Base-by-base conservation (phyloP, 2,329 filamentous ascomycete genomes). In the Aaosphaeria arxii region DNA sequence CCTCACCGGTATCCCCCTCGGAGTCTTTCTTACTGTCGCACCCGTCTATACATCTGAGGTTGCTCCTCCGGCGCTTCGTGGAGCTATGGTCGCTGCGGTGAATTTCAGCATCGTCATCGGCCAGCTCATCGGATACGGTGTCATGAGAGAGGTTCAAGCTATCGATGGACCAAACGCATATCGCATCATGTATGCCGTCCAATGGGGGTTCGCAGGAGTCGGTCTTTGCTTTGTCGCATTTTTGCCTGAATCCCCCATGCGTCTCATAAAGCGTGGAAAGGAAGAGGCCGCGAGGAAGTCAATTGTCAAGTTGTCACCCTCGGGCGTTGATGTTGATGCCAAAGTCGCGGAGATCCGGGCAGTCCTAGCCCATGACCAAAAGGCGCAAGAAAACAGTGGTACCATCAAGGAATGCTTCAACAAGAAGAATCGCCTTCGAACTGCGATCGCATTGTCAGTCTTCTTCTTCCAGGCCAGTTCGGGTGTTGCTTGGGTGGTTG, bases 171-270 rank as follows among this genome's bases (percentile, higher is more conserved):
- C 43, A 13, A 43, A 48, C 36, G 42, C 50, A 11, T 69, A 68
- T 48, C 55, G 43, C 28, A 42, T 64, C 2, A 45, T 68, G 7
- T 68, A 66, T 45, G 63, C 64, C 3, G 60, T 61, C 2, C 64
- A 69, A 44, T 69, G 64, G 66, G 64, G 57, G 1, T 68, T 62
- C 41, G 58, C 57, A 4, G 59, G 45, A n/a, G 46, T 63, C 6
- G 62, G 57, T 4, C 52, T 67, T 4, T 28, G 44, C 4, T 52
- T 67, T 9, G 45, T 70, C 4, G 65, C 67, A 7, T 67, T 62
- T 43, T 57, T 69, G 6, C 66, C 63, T 5, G 67, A 71, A 44
- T 56, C 53, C 4, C 67, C 66, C 2, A 65, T 66, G 35, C 68
- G 63, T 62, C 61, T 70, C 7, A 52, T 69, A 2, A 60, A 63